Percentiles rank a stretch among this genome's conserved stretches.
Conservation (phyloP, 306 rosid species). For the Vigna hirtella region DNA sequence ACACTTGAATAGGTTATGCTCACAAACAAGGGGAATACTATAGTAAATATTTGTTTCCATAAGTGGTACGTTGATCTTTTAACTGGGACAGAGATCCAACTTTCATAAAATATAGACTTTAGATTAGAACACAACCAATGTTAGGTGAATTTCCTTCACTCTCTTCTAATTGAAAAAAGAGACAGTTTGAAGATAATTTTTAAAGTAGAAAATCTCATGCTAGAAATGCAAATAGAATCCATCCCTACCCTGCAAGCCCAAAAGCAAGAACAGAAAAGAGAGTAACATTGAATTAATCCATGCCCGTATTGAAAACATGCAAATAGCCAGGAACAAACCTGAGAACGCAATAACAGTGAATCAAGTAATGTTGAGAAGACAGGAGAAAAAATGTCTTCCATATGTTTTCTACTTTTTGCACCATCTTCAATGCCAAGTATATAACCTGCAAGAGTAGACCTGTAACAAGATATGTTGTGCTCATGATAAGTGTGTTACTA, state of each 20-base stretch:
- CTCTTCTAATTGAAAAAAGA: conserved; percentile 14
- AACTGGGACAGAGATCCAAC: conserved; percentile 40
- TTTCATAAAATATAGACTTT: conserved; percentile 24
- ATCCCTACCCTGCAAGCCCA: background rate
- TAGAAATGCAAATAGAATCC: background rate
- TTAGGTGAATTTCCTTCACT: conserved; percentile 14
- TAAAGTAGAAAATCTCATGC: background rate
- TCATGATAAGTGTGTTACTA: conserved; percentile 28
- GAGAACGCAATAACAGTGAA: conserved; percentile 82
- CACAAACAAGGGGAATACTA: conserved; percentile 26
- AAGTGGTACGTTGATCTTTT: conserved; percentile 26
- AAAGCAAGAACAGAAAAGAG: background rate
- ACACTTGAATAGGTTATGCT: conserved; percentile 15
- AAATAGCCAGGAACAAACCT: conserved; percentile 70
- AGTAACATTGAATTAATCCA: conserved; percentile 11
- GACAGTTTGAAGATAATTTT: conserved; percentile 34
- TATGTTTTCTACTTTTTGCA: conserved; percentile 61
- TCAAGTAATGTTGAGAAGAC: conserved; percentile 86
- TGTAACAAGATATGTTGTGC: conserved; percentile 50
- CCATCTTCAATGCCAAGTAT: conserved; percentile 79
- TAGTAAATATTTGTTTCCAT: conserved; percentile 21
- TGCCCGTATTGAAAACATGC: conserved; percentile 4
- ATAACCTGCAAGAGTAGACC: conserved; percentile 89
- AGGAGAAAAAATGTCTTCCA: conserved; percentile 73
- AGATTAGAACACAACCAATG: conserved; percentile 9